Evolutionary conservation across 768 basidiomycete species (phyloP), one percentile per base, ranked within the genome.

Genomic region (Termitomyces sp.): DNA sequence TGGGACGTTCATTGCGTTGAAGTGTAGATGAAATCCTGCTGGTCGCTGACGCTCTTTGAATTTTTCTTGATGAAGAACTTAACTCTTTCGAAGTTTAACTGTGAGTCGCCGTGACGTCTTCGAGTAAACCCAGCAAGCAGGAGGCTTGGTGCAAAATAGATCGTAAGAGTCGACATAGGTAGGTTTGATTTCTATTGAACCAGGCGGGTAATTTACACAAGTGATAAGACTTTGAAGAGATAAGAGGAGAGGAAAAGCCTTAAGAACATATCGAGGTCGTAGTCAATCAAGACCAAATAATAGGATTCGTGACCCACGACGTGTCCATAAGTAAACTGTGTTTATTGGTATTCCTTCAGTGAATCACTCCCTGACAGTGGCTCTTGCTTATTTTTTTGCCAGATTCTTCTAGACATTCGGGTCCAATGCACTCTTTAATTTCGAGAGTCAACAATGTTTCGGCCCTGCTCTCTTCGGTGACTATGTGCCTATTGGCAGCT

Each of bases 401-500:
- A 10, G 8, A 9, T n/a, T 37, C 10, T n/a, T n/a, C 19, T 6
- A 28, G 21, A 28, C 19, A 14, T 5, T 11, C 28, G 30, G 28
- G 7, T 47, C 63, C 42, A 42, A 92, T 92, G 89, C 88, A 91
- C 61, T 86, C 76, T 63, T 71, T 84, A 49, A 79, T 84, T 59
- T 75, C 89, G 28, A 79, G 91, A 54, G 66, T 89, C 62, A 93
- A 89, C 72, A 89, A 87, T 68, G 67, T 83, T 62, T 88, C 86
- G 25, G 82, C 87, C 5, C 76, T 89, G 55, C 76, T 91, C 57
- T 89, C 89, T 6, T 83, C 87, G 16, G 91, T 87, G 65, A 70
- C 85, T 61, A 88, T 91, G 85, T 78, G 74, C 6, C 76, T 92
- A 23, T 76, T 92, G 39, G 83, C 72, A 0, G 78, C 82, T 58